Base-by-base conservation (phyloP, 352 stramenopile species). In the Globisporangium abappressorium region DNA sequence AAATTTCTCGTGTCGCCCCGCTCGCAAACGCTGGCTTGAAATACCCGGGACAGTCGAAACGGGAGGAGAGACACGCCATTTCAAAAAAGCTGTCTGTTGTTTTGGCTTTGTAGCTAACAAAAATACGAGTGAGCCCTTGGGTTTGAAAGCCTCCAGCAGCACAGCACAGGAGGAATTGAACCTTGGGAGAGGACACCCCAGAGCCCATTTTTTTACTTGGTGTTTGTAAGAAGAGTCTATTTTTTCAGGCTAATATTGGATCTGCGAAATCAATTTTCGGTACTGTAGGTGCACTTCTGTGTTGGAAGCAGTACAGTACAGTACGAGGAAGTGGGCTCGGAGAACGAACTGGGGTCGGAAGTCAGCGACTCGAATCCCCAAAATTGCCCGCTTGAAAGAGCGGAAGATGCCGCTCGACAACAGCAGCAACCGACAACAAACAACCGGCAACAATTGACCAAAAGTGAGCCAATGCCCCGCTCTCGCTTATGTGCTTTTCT, bases 51-150 rank as follows among this genome's bases (percentile, higher is more conserved):
- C 1, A n/a, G 14, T 51, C 2, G n/a, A 30, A 22, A 3, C 8
- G 30, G 58, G 58, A 64, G 58, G 58, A 33, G 41, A 12, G 58
- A 64, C 58, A 28, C 58, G 38, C n/a, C 12, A 53, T 20, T 28
- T n/a, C 24, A 26, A 5, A 6, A 43, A 28, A 60, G 33, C 55
- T 34, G 6, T 11, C 28, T 5, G 8, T 57, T 33, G 11, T 33
- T 15, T 11, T 43, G 36, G 11, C 36, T 43, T 5, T 26, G 24
- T 26, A 26, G 36, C 36, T 43, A 43, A 43, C 36, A 15, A 12
- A 43, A 12, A 4, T 9, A 43, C 15, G 36, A 12, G 0, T 18
- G 30, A 34, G 30, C 30, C 30, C 3, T 34, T 34, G 36, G 24
- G 24, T 26, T 26, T 26, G 24, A 26, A 18, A 43, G 36, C 36